Percentiles rank a stretch among this genome's conserved stretches.
phyloP scores from a whole-genome alignment of 495 filamentous ascomycete genomes.

The Alectoria sarmentosa region DNA sequence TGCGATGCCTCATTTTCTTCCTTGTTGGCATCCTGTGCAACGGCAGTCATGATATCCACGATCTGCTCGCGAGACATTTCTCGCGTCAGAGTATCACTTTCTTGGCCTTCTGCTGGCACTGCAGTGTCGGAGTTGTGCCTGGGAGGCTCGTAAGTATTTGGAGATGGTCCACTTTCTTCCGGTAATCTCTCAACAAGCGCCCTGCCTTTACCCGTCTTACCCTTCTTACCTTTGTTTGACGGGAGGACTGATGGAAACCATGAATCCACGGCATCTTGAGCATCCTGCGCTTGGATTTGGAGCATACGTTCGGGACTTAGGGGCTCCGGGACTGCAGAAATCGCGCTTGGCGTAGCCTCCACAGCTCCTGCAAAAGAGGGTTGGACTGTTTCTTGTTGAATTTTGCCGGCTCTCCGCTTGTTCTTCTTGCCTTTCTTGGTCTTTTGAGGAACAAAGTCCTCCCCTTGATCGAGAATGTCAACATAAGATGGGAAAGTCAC shows the following conservation, averaged over 20 bases:
- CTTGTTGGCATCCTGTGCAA: background rate
- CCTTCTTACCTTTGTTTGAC: slow-evolving; percentile 37
- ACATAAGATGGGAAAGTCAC: background rate
- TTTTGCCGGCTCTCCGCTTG: slow-evolving; percentile 9
- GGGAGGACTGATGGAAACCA: background rate
- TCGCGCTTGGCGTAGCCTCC: background rate
- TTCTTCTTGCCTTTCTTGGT: background rate
- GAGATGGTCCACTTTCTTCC: background rate
- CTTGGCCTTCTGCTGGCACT: slow-evolving; percentile 5
- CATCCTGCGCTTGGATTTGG: slow-evolving; percentile 15
- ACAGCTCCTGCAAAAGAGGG: background rate
- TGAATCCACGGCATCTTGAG: slow-evolving; percentile 16
- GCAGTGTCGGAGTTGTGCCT: background rate
- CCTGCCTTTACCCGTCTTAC: slow-evolving; percentile 27
- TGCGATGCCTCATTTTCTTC: slow-evolving; percentile 12
- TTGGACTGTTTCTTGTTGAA: slow-evolving; percentile 1
- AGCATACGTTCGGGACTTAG: slow-evolving; percentile 23
- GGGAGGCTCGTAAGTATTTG: background rate
- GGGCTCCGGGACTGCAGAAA: slow-evolving; percentile 9
- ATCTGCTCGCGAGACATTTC: slow-evolving; percentile 14
- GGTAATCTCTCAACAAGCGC: slow-evolving; percentile 3
- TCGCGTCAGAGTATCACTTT: slow-evolving; percentile 5
- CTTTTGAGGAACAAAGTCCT: slow-evolving; percentile 9
- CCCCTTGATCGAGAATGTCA: background rate
- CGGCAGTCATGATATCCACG: slow-evolving; percentile 6